A percentile compares a stretch with the other conserved stretches of the same genome.
phyloP scores from a whole-genome alignment of 768 basidiomycete species.

The Dendrothele bispora region DNA sequence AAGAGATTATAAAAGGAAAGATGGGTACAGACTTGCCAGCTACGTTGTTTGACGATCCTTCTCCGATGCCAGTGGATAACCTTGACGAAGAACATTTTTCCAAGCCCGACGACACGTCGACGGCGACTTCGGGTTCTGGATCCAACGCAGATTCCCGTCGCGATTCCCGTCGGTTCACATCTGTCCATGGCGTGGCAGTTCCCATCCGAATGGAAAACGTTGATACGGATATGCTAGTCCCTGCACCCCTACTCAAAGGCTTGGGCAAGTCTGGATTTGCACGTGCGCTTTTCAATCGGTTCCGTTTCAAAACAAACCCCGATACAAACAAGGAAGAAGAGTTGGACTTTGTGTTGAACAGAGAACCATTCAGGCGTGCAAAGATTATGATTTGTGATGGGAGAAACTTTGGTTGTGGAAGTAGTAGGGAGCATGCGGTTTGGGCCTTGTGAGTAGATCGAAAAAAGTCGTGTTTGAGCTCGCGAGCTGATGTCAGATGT shows the following conservation, averaged over 20 bases:
- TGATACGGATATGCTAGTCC: conserved; percentile 68
- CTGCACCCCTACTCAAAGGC: conserved; percentile 68
- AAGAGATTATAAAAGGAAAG: no score
- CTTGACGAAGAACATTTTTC: conserved; percentile 39
- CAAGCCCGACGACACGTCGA: conserved; percentile 27
- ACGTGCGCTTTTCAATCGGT: conserved; percentile 52
- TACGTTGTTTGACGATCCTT: conserved; percentile 51
- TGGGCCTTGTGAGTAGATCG: conserved; percentile 41
- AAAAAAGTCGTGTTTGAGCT: no score
- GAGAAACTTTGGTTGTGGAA: conserved; percentile 63
- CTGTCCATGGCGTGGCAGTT: conserved; percentile 49
- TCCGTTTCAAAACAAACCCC: conserved; percentile 50
- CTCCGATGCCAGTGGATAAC: conserved; percentile 57
- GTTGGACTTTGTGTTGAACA: conserved; percentile 60
- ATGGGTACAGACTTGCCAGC: conserved; percentile 29
- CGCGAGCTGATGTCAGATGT: not conserved
- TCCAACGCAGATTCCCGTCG: conserved; percentile 18
- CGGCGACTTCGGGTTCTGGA: conserved; percentile 20
- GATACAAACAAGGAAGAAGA: conserved; percentile 49
- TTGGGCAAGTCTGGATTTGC: conserved; percentile 64
- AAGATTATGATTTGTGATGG: conserved; percentile 57
- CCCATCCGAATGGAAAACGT: conserved; percentile 54
- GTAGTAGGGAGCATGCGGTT: conserved; percentile 62
- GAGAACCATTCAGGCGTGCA: conserved; percentile 49
- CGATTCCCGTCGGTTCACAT: conserved; percentile 40